Percentiles rank a stretch among this genome's conserved stretches.
Evolutionary conservation across 2,329 filamentous ascomycete species (phyloP).

Genomic region (Nemania sp.): DNA sequence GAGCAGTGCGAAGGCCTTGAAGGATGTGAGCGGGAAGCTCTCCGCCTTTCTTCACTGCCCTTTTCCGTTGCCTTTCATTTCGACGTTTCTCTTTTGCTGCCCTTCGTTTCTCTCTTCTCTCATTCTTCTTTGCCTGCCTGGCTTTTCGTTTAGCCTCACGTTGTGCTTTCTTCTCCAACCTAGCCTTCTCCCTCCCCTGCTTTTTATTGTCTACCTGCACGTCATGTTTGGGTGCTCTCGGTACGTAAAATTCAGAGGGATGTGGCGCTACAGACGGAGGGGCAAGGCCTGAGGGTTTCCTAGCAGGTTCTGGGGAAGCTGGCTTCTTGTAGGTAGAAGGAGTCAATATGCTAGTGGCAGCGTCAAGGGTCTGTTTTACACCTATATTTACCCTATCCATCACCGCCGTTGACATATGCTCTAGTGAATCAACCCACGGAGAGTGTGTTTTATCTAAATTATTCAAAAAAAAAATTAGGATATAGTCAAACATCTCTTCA

Average conservation of each 20-base stretch:
- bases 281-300: slow-evolving; percentile 24
- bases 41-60: slow-evolving; percentile 38
- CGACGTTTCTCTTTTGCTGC: slow-evolving; percentile 38
- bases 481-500: background rate
- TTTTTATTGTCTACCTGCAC: slow-evolving; percentile 11
- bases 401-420: slow-evolving; percentile 24
- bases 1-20: slow-evolving; percentile 19
- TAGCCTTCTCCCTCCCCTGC: slow-evolving; percentile 38
- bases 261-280: slow-evolving; percentile 19
- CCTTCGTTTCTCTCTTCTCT: slow-evolving; percentile 38
- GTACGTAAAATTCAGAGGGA: slow-evolving; percentile 24
- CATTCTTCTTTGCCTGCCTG: slow-evolving; percentile 40
- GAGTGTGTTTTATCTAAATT: slow-evolving; percentile 29
- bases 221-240: background rate
- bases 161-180: slow-evolving; percentile 37
- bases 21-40: slow-evolving; percentile 34
- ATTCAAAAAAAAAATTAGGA: slow-evolving; percentile 14
- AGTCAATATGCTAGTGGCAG: slow-evolving; percentile 23
- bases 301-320: slow-evolving; percentile 8
- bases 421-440: slow-evolving; percentile 38
- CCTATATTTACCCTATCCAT: slow-evolving; percentile 35
- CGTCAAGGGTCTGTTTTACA: slow-evolving; percentile 32
- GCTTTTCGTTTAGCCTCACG: slow-evolving; percentile 36
- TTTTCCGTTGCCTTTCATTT: slow-evolving; percentile 40
- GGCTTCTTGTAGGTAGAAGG: slow-evolving; percentile 7